phyloP scores from a whole-genome alignment of 2,329 filamentous ascomycete genomes.

The Stagonosporopsis tanaceti region DNA sequence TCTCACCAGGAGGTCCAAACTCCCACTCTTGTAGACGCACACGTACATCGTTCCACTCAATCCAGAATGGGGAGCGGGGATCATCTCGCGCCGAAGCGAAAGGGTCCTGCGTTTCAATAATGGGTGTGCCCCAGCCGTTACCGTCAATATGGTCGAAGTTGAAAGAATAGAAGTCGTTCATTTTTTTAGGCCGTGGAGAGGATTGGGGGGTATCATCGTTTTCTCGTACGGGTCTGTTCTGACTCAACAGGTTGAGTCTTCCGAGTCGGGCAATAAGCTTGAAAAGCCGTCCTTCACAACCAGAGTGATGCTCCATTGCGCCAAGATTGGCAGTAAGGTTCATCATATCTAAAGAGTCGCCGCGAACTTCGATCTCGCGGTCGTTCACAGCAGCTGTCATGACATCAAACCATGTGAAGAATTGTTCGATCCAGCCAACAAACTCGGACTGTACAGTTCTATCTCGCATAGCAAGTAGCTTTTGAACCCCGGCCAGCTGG shows the following conservation, averaged over 20 bases:
- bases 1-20: slow-evolving; percentile 57
- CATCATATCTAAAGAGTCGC: slow-evolving; percentile 69
- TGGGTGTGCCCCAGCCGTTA: slow-evolving; percentile 71
- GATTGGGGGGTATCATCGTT: slow-evolving; percentile 44
- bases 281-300: slow-evolving; percentile 87
- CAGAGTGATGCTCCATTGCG: slow-evolving; percentile 83
- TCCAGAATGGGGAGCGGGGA: slow-evolving; percentile 72
- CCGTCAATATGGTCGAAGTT: slow-evolving; percentile 70
- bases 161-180: slow-evolving; percentile 61
- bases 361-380: slow-evolving; percentile 80
- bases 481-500: slow-evolving; percentile 91
- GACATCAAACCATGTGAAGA: slow-evolving; percentile 95
- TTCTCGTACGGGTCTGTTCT: slow-evolving; percentile 62
- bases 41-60: slow-evolving; percentile 83
- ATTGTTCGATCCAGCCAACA: slow-evolving; percentile 87
- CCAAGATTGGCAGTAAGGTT: slow-evolving; percentile 72
- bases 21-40: slow-evolving; percentile 81
- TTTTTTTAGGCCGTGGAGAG: slow-evolving; percentile 44
- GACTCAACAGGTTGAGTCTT: slow-evolving; percentile 82
- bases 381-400: slow-evolving; percentile 93
- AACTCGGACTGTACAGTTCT: slow-evolving; percentile 68
- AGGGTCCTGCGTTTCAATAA: slow-evolving; percentile 52
- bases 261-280: slow-evolving; percentile 84
- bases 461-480: slow-evolving; percentile 80
- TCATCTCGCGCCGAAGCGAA: slow-evolving; percentile 61